Evolutionary conservation across 2,329 filamentous ascomycete genomes (phyloP).

Genomic region (Pseudopyricularia cyperi): DNA sequence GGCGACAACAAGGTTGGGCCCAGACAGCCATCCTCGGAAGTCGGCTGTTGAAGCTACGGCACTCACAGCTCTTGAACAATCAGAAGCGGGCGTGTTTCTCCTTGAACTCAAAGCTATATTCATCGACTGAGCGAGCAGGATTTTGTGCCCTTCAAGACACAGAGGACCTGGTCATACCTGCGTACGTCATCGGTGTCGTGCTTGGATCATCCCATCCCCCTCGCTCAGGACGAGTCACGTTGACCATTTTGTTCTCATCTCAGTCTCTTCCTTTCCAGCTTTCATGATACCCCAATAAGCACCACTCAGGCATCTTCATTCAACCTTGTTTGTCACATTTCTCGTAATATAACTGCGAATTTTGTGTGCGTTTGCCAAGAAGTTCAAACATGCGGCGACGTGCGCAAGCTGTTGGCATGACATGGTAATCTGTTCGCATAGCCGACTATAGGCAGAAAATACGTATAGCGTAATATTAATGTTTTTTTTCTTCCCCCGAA

Average conservation of each 20-base stretch:
- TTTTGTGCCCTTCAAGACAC: no score
- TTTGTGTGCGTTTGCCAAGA: neutral
- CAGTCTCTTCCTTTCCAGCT: neutral
- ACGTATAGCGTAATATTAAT: neutral
- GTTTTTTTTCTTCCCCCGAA: neutral
- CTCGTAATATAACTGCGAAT: neutral
- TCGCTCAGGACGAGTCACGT: neutral
- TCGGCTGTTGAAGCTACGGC: no score
- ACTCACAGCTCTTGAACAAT: no score
- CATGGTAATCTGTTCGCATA: neutral
- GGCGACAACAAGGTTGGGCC: no score
- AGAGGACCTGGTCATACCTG: no score
- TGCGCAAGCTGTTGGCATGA: neutral
- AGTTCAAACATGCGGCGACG: neutral
- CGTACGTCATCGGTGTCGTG: no score
- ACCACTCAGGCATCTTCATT: neutral
- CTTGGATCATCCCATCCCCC: no score
- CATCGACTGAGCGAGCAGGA: no score
- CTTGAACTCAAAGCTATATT: no score
- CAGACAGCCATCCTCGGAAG: no score
- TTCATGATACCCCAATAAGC: neutral
- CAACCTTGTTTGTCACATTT: neutral
- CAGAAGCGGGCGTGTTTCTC: no score
- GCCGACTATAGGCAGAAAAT: neutral
- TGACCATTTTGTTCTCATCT: neutral